Evolutionary conservation across 148 eudicot genomes (phyloP).

Genomic region (Chenopodium album): DNA sequence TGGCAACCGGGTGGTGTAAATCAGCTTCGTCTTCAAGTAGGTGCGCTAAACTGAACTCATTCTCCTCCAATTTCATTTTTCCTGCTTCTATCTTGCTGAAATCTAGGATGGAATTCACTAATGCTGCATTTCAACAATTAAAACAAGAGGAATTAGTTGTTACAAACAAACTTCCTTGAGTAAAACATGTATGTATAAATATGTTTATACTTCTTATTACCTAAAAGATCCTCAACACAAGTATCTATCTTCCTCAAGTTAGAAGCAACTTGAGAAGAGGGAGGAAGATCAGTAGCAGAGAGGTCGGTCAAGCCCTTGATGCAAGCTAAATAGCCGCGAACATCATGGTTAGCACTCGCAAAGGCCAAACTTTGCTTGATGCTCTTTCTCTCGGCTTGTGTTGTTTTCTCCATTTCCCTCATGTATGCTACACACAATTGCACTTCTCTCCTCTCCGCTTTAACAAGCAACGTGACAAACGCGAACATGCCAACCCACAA

Average conservation of each 20-base stretch:
- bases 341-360: constrained; percentile 74
- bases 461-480: constrained; percentile 31
- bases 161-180: no score
- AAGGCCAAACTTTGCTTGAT: constrained; percentile 61
- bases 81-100: constrained; percentile 81
- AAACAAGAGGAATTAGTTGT: neutral
- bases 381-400: constrained; percentile 62
- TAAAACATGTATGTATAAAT: neutral
- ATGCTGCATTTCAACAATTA: constrained; percentile 33
- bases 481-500: constrained; percentile 21
- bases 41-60: constrained; percentile 54
- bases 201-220: constrained; percentile 27
- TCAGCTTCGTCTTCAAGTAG: constrained; percentile 68
- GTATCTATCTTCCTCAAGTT: constrained; percentile 46
- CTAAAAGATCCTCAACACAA: constrained; percentile 55
- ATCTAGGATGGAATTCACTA: constrained; percentile 72
- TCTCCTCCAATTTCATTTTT: constrained; percentile 61
- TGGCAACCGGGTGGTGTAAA: constrained; percentile 56
- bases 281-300: constrained; percentile 33
- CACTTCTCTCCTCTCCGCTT: constrained; percentile 42
- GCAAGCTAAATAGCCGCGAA: constrained; percentile 63
- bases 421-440: constrained; percentile 45
- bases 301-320: constrained; percentile 50
- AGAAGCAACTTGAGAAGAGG: constrained; percentile 44
- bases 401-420: constrained; percentile 63